Evolutionary conservation across 441 rosid genomes (phyloP), one percentile per base, ranked within the genome.

Genomic region (Kokia cookei): DNA sequence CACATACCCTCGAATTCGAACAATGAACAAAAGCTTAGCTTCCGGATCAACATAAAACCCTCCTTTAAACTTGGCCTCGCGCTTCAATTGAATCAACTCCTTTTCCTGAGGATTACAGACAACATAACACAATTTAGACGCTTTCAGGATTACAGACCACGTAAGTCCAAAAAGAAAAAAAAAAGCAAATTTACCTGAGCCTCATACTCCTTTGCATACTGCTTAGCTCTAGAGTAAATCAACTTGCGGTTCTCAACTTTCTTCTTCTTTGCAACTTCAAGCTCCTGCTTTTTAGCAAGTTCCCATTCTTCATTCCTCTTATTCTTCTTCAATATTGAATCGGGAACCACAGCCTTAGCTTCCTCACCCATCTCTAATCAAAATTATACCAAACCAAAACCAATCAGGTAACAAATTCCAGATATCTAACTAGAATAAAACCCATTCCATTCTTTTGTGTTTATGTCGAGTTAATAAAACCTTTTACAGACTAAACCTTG

Each of bases 41-140:
- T 92, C 96, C 0, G 97, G 93, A 57, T 88, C 86, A 1, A 90
- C 97, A 80, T 90, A 92, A 66, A 89, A 90, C 0, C 94, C 96
- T 12, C 96, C 93, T 71, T 89, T 90, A 76, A 90, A 70, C 77
- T 88, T 92, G 0, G 97, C 97, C 79, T 91, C 91, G 2, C 96
- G 84, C 89, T 89, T 90, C 79, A 92, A 65, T 43, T 59, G 74
- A 73, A 88, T 87, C 54, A 89, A 53, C 69, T 90, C 88, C 51
- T 66, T 87, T 45, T 90, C 90, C 90, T 83, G 62, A 14, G 15
- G 19, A 63, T 5, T 35, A 53, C 1, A 48, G 1, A 26, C 27
- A 0, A 63, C 7, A 5, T 1, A 35, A 58, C n/a, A 64, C 15
- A 17, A 43, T 26, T 57, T 4, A 76, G 42, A 24, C n/a, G 13